phyloP scores from a whole-genome alignment of 306 rosid genomes.

The Corylus americana region DNA sequence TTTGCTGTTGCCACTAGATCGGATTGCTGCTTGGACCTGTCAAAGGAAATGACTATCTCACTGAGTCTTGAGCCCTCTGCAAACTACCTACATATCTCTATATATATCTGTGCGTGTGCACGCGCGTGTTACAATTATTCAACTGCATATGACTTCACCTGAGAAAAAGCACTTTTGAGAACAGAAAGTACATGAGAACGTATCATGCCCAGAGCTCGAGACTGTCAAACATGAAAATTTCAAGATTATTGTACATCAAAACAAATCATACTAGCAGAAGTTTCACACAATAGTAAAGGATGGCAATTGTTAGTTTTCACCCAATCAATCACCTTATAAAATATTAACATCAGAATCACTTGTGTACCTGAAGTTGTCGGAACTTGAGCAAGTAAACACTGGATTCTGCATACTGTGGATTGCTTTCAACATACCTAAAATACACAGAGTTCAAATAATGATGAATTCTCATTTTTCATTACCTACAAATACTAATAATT shows the following conservation, averaged over 20 bases:
- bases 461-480: not conserved
- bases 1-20: conserved; percentile 68
- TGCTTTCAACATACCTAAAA: conserved; percentile 87
- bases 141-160: conserved; percentile 60
- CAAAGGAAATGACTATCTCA: conserved; percentile 31
- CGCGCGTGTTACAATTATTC: conserved; percentile 12
- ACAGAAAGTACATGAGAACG: conserved; percentile 83
- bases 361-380: conserved; percentile 89
- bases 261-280: conserved; percentile 14
- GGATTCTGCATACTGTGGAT: conserved; percentile 95
- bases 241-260: conserved; percentile 27
- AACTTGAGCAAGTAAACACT: conserved; percentile 94
- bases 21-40: conserved; percentile 92
- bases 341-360: conserved; percentile 9
- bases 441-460: conserved; percentile 22
- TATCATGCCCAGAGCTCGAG: conserved; percentile 95
- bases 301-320: conserved; percentile 3
- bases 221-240: conserved; percentile 54
- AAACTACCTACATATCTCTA: not conserved
- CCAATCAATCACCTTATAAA: conserved; percentile 20
- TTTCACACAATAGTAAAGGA: conserved; percentile 14
- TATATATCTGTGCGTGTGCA: conserved; percentile 9
- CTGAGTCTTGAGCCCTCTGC: not conserved
- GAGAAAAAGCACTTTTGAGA: conserved; percentile 92
- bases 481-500: conserved; percentile 18